Evolutionary conservation across 2,329 filamentous ascomycete species (phyloP).

Genomic region (Penicillium aurantiogriseum): DNA sequence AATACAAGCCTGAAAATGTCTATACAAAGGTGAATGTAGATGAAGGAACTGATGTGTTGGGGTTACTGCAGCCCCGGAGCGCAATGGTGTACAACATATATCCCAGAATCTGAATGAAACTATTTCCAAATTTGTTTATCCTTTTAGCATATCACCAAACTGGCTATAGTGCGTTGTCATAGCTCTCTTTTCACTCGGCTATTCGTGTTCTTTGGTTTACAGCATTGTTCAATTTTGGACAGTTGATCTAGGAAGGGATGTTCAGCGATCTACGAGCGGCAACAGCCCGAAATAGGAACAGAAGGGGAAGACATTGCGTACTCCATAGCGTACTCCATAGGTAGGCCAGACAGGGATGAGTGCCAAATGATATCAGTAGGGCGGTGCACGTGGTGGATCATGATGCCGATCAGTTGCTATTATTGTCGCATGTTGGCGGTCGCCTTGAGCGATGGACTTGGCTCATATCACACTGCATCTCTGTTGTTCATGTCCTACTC

Average conservation of each 20-base stretch:
- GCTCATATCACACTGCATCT: not conserved
- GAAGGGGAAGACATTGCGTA: not conserved
- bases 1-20: not conserved
- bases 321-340: not conserved
- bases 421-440: not conserved
- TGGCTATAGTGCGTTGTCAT: too few relatives aligned
- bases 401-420: not conserved
- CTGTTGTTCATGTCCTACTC: too few relatives aligned
- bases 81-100: not conserved
- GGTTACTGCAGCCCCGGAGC: not conserved
- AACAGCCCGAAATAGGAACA: not conserved
- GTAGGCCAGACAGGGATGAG: not conserved
- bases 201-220: too few relatives aligned
- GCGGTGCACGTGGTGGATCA: not conserved
- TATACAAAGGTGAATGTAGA: not conserved
- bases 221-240: not conserved
- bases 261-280: not conserved
- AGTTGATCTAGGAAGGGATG: not conserved
- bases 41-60: not conserved
- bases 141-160: not conserved
- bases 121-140: not conserved
- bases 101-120: not conserved
- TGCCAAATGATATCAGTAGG: not conserved
- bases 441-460: not conserved
- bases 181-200: too few relatives aligned